These are phyloP conservation scores for Phellinidium pouzarii DNA, from an alignment of 1,284 basidiomycete genomes.

Conservation along the genomic window DNA sequence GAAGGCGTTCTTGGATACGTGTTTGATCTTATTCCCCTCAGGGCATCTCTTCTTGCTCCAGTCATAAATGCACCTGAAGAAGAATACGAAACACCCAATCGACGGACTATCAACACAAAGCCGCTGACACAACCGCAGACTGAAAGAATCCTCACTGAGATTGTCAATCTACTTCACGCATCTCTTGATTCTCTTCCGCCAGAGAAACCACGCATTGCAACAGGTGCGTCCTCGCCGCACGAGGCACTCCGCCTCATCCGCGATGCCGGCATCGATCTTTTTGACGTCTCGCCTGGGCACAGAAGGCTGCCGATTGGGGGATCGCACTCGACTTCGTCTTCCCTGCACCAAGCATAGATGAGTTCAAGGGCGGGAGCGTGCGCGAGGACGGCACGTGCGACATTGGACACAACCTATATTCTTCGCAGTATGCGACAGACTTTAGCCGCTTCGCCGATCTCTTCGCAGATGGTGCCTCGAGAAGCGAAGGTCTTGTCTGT, in stretches of 20 bases:
- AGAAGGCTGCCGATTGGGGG: constrained; percentile 56
- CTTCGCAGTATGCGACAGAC: constrained; percentile 47
- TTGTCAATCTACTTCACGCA: constrained; percentile 41
- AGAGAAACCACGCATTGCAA: constrained; percentile 55
- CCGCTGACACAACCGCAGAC: constrained; percentile 18
- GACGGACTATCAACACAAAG: constrained; percentile 9
- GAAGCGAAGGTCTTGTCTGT: constrained; percentile 33
- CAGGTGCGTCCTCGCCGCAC: constrained; percentile 58
- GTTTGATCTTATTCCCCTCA: constrained; percentile 59
- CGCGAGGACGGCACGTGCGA: constrained; percentile 29
- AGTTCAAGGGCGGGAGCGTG: neutral
- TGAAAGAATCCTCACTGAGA: constrained; percentile 19
- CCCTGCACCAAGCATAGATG: constrained; percentile 35
- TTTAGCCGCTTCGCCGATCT: constrained; percentile 45
- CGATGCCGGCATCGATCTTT: constrained; percentile 64
- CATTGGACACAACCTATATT: constrained; percentile 70
- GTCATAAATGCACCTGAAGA: constrained; percentile 14
- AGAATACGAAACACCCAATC: constrained; percentile 1
- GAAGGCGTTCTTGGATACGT: constrained; percentile 62
- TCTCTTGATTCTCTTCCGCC: constrained; percentile 50
- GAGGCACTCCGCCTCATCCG: constrained; percentile 61
- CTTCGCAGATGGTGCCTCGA: constrained; percentile 28
- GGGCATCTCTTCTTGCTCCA: constrained; percentile 28
- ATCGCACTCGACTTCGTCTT: constrained; percentile 73
- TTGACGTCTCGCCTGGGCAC: constrained; percentile 69